Base-by-base conservation (phyloP, 768 basidiomycete genomes). In the Brasilioporus rufonigricans region DNA sequence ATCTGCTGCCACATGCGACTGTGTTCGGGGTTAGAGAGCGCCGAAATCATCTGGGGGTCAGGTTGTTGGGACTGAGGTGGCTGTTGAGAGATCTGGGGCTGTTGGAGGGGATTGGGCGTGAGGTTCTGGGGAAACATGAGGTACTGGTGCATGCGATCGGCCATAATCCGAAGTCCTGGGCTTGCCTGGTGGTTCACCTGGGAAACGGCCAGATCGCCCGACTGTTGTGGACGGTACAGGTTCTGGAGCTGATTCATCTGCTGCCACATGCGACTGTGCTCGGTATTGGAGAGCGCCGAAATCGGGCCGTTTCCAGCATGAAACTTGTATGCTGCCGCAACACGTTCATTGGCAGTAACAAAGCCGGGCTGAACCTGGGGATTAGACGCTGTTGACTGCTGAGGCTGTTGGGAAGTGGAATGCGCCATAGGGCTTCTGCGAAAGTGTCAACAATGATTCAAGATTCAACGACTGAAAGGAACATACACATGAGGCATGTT, bases 141-240 rank as follows among this genome's bases (percentile, higher is more conserved):
- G 68, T 83, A 85, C 70, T 75, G 77, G 63, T 76, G 65, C 48
- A 76, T 66, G 69, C 80, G 82, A 80, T 86, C 83, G 67, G 84
- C 82, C 84, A 85, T 84, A 73, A 3, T 74, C 73, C 73, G 69
- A 61, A 59, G 60, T 58, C 56, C 55, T 58, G 65, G 55, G 59
- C 64, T 58, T 57, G 62, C 83, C 80, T 82, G 82, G 32, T 76
- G 66, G 50, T 65, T 77, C 55, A 74, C 68, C 61, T 76, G 77
- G 41, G 67, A 53, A 32, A 70, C 52, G 31, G 69, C 65, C 57
- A 80, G 69, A 63, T 78, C 79, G 44, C 71, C 69, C 43, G 73
- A 65, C 59, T 71, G 75, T 48, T 75, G 76, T 6, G 70, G 65
- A 32, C 79, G 75, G 60, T 78, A 78, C 57, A 74, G 72, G 40